Base-by-base conservation (phyloP, 192 early-diverging fungal species). In the Coemansia sp. region DNA sequence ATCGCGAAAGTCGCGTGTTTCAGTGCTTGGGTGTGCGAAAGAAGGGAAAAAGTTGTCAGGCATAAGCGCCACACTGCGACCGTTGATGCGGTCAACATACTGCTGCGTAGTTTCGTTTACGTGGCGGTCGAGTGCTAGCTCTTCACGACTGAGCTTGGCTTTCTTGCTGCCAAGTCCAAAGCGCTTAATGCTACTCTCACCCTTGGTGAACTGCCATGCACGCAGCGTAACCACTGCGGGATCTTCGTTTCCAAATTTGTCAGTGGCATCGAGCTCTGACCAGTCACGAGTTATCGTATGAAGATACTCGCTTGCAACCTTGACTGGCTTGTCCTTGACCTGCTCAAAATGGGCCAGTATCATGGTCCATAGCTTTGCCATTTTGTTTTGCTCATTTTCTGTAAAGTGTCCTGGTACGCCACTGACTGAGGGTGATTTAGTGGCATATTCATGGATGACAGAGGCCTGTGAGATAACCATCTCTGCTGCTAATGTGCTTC, bases 391-490 rank as follows among this genome's bases (percentile, higher is more conserved):
- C 64, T 83, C 75, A 1, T 69, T 69, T 12, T 72, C 55, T 3
- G 66, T 69, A 20, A 83, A 75, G 31, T 69, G 39, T 3, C 80
- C 80, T 11, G 68, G 72, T 7, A 66, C 52, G 3, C 70, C 75
- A 6, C 52, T 64, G 10, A 33, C 67, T 11, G 70, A 67, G 7
- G 34, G 62, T 5, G 57, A 66, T 4, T 67, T 41, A 1, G 72
- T 72, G n/a, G 65, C 66, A 57, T 83, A 83, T 47, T 83, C 80
- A 34, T 72, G 39, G 29, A 78, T 61, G 16, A 83, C 66, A 3
- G 80, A 78, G 5, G 61, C 75, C 53, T 77, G 80, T 10, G 80
- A 74, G 58, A 83, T 75, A n/a, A 60, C 58, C 80, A 83, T 83
- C 60, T 31, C 29, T 27, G 29, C 1, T 31, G 12, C 27, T 53